These are phyloP conservation scores for Sicyos baderoa DNA, from an alignment of 306 rosid genomes.

Conservation along the genomic window DNA sequence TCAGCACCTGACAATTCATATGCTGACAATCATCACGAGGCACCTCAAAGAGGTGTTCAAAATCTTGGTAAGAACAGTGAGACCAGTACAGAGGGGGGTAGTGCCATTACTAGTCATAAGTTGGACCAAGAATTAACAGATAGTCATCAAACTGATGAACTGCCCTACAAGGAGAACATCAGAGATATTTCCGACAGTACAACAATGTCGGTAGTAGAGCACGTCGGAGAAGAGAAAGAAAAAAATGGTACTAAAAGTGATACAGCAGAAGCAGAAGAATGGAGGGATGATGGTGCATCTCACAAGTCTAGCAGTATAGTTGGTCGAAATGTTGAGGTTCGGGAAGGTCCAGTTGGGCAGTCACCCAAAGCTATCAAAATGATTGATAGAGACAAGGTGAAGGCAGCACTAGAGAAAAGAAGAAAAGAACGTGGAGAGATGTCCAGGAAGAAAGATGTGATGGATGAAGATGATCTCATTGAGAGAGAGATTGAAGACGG, in stretches of 20 bases:
- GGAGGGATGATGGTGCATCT: slow-evolving; percentile 41
- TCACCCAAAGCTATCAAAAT: slow-evolving; percentile 75
- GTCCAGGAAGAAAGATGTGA: slow-evolving; percentile 56
- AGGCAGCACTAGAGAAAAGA: slow-evolving; percentile 93
- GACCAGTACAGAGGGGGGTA: slow-evolving; percentile 44
- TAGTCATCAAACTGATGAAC: slow-evolving; percentile 35
- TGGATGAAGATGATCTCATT: slow-evolving; percentile 95
- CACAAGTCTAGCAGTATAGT: slow-evolving; percentile 14
- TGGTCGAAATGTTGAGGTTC: slow-evolving; percentile 50
- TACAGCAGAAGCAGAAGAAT: slow-evolving; percentile 38
- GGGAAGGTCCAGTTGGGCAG: slow-evolving; percentile 40
- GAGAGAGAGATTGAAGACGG: slow-evolving; percentile 97
- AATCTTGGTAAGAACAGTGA: slow-evolving; percentile 52
- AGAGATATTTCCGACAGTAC: slow-evolving; percentile 35
- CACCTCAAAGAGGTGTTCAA: slow-evolving; percentile 32
- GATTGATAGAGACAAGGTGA: slow-evolving; percentile 78
- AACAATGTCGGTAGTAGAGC: slow-evolving; percentile 32
- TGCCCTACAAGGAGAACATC: slow-evolving; percentile 33
- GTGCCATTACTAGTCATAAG: slow-evolving; percentile 30
- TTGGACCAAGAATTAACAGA: slow-evolving; percentile 37
- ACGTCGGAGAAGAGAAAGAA: slow-evolving; percentile 42
- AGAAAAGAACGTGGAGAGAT: slow-evolving; percentile 61
- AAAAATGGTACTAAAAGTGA: slow-evolving; percentile 41
- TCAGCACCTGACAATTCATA: slow-evolving; percentile 35
- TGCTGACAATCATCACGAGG: slow-evolving; percentile 43